Base-by-base conservation (phyloP, 2,329 filamentous ascomycete genomes). In the Xylariaceae sp. region DNA sequence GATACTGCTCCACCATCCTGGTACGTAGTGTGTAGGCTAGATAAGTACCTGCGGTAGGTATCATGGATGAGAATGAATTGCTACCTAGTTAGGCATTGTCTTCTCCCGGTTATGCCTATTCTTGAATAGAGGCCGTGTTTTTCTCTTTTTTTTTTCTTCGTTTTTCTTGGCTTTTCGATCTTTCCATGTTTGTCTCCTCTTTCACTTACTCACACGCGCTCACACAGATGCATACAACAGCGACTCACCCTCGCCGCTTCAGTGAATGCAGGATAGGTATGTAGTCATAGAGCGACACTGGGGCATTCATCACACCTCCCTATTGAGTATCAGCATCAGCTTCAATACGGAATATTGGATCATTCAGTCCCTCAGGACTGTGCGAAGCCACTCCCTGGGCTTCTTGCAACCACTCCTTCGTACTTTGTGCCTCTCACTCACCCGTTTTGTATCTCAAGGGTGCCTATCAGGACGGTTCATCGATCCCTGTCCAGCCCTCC, bases 1-100 rank as follows among this genome's bases (percentile, higher is more conserved):
- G 67, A 68, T 70, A 68, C 65, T 56, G 65, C 66, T 69, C 68
- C 69, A 69, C 68, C 53, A 62, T 58, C 62, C 67, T 65, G 63
- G 65, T 64, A 55, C 59, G 60, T 62, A 55, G 58, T 60, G 51
- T 60, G 61, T 45, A 15, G 13, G 41, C 41, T n/a, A 35, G 49
- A 34, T 56, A 49, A 10, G 9, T 10, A 15, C 23, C 5, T 51
- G 3, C 34, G 48, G 48, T 30, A 50, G 11, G 37, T 41, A 41
- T 30, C 23, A 30, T 30, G 23, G 23, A 30, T 30, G 23, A 30
- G 7, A 13, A 10, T 41, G 37, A 41, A 41, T 41, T 41, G 13
- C 41, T 45, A 13, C 23, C 10, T 23, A 34, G 11, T 51, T 51
- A 41, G 49, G 15, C 10, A 51, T 35, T n/a, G 49, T 13, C 11